Conservation (phyloP, 2,329 filamentous ascomycete species). For the Colletotrichum sp. region DNA sequence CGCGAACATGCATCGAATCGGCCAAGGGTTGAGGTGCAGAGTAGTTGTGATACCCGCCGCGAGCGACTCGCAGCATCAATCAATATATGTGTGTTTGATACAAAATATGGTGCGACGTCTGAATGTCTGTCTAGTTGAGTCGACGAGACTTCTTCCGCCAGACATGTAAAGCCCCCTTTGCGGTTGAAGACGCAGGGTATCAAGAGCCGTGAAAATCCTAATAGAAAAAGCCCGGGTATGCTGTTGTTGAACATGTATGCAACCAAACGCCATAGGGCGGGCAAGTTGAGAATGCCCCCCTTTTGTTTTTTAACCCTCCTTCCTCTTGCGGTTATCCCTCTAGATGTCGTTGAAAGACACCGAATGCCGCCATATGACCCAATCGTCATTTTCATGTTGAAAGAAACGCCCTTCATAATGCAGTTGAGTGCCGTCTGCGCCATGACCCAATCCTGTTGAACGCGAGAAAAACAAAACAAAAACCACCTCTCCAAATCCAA, state of each 20-base stretch:
- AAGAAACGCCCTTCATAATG: conserved; percentile 13
- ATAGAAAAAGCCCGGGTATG: conserved; percentile 2
- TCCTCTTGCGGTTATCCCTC: background rate
- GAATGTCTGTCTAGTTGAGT: conserved; percentile 31
- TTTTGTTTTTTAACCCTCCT: background rate
- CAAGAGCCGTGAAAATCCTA: conserved; percentile 18
- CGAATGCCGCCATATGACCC: background rate
- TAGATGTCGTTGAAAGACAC: conserved; percentile 3
- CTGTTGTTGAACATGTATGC: conserved; percentile 18
- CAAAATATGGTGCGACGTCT: background rate
- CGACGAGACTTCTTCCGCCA: conserved; percentile 16
- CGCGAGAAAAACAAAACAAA: background rate
- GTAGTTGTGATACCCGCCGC: conserved; percentile 2
- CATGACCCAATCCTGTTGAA: conserved; percentile 1
- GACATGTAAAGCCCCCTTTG: conserved; percentile 21
- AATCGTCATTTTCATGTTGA: background rate
- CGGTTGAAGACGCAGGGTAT: conserved; percentile 41
- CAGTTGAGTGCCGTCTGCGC: conserved; percentile 17
- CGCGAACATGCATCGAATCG: background rate
- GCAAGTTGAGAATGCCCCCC: conserved; percentile 19
- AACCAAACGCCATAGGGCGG: conserved; percentile 16
- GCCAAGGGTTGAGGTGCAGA: background rate
- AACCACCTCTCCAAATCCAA: background rate
- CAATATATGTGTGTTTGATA: background rate
- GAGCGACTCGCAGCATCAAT: background rate